Evolutionary conservation across 306 rosid genomes (phyloP), one percentile per base, ranked within the genome.

Genomic region (Nissolia schottii): DNA sequence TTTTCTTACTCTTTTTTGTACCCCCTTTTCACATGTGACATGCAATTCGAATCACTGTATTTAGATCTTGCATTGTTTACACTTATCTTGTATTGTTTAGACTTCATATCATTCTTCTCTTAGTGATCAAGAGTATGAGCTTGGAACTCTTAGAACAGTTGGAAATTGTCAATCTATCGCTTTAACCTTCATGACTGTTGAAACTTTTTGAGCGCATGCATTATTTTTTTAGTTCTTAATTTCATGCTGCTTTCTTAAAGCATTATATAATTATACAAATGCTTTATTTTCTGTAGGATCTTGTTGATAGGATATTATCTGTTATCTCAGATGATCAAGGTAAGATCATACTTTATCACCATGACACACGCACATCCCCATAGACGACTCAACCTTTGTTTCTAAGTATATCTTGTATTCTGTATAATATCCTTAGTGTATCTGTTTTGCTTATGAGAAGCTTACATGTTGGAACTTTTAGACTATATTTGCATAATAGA

Each of bases 281-380:
- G 37, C 53, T 74, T 69, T 60, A 61, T 81, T 49, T 72, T 59
- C 19, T 82, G 85, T 76, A 94, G 99, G 99, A 91, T 84, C 97
- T 94, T 70, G 87, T 86, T 77, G 91, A 91, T 35, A 87, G 97
- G 74, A 89, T 94, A 79, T 80, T 91, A 53, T 67, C 85, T 70
- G 62, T 91, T 78, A 75, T 94, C 79, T 82, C 96, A 45, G 96
- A 94, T 51, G 97, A 88, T 6, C 92, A 88, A 86, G 96, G 99
- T 91, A 85, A 29, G 71, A 49, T 64, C 48, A 23, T 41, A 18
- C 24, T 57, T 59, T 69, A 56, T 78, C 48, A n/a, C 23, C 57
- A 50, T 27, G 8, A 3, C 7, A 20, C 66, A 10, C 71, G n/a
- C 38, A 34, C 3, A 1, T n/a, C 6, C 8, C 9, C 12, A 5